Base-by-base conservation (phyloP, 1,284 basidiomycete genomes). In the Leucocoprinus gongylophorus region DNA sequence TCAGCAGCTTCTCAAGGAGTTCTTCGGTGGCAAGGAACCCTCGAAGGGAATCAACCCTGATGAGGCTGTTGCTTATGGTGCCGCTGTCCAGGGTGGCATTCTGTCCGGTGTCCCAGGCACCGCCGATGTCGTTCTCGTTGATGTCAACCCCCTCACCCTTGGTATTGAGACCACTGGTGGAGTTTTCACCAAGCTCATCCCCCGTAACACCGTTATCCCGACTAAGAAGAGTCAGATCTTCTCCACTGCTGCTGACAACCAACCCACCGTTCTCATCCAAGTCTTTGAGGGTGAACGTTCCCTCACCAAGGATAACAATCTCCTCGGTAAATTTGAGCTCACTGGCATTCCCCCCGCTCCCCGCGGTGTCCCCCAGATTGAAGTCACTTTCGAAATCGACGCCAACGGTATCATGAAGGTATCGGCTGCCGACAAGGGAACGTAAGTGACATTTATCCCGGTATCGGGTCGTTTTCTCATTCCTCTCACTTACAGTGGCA, bases 101-200 rank as follows among this genome's bases (percentile, higher is more conserved):
- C 85, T 97, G 57, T 83, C 90, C 51, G 92, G 92, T 56, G 86
- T 87, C 61, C 86, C 90, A 66, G 85, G 83, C 54, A 82, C 84
- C 60, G 80, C 75, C 48, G 91, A 90, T 62, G 81, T 97, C 57
- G 88, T 98, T 58, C 84, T 98, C 55, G 93, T 97, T 64, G 95
- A 97, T 68, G 92, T 97, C 66, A 88, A 85, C 80, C 91, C 93
- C 26, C 78, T 95, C 40, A 94, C 90, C 28, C 83, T 95, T 63
- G 94, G 94, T 83, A 97, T 97, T 63, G 95, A 97, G 80, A 97
- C 93, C 60, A 95, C 93, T 46, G 95, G 95, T 59, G 95, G 95
- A 72, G 93, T 97, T 63, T 92, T 97, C 81, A 97, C 94, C 66
- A 94, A 95, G 75, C 83, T 98, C 64, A 95, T 95, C 64, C 80